phyloP scores from a whole-genome alignment of 352 stramenopile species.

The Pythium chondricola region DNA sequence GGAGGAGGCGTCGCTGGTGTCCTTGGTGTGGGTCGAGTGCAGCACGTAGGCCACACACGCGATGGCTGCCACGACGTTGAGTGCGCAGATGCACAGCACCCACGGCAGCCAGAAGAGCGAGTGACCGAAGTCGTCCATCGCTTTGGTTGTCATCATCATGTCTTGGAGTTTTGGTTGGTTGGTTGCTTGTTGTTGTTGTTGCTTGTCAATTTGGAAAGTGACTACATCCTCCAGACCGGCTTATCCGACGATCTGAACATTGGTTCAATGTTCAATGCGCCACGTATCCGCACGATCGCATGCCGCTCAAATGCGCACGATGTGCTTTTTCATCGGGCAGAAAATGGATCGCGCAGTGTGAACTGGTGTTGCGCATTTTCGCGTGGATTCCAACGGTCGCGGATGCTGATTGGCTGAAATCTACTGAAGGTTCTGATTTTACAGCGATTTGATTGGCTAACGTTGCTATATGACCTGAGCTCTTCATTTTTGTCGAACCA shows the following conservation, averaged over 20 bases:
- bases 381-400: constrained; percentile 7
- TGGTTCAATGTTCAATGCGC: no score
- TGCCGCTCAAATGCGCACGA: neutral
- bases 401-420: constrained; percentile 16
- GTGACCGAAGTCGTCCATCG: constrained; percentile 9
- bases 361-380: constrained; percentile 14
- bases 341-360: constrained; percentile 5
- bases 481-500: no score
- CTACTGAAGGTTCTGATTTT: constrained; percentile 13
- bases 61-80: constrained; percentile 19
- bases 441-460: constrained; percentile 21
- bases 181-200: constrained; percentile 13
- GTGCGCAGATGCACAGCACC: constrained; percentile 23
- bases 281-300: neutral
- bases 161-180: constrained; percentile 15
- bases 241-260: neutral
- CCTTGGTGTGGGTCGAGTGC: constrained; percentile 11
- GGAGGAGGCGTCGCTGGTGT: neutral
- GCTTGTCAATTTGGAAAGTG: constrained; percentile 25
- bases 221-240: neutral
- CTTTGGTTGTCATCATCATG: constrained; percentile 4
- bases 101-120: constrained; percentile 20
- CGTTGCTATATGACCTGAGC: constrained; percentile 3
- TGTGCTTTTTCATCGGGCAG: constrained; percentile 13
- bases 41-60: constrained; percentile 21